Base-by-base conservation (phyloP, 2,329 filamentous ascomycete genomes). In the Hirsutella minnesotensis region DNA sequence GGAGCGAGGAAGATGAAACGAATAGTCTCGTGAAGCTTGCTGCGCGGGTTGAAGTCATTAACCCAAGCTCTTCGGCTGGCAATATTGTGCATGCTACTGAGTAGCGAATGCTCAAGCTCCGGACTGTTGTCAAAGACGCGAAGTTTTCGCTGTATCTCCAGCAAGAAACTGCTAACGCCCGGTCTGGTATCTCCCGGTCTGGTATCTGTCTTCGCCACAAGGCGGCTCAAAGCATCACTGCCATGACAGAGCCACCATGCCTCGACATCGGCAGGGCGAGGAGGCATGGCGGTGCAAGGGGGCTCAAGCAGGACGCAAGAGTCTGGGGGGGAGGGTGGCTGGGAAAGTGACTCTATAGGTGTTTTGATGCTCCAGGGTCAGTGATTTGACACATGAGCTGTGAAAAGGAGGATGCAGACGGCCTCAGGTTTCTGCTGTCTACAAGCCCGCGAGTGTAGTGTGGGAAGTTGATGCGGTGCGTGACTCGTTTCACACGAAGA, bases 201-300 rank as follows among this genome's bases (percentile, higher is more conserved):
- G 15, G 50, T 35, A 5, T 42, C 9, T n/a, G 50, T 43, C 1
- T 34, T 20, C 33, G 55, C 43, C n/a, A 61, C 45, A 10, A 65
- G 52, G 3, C 49, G 44, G 5, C 38, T 40, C 7, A 65, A 51
- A 12, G 43, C 42, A 16, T 53, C 50, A 16, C 47, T 45, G 8
- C 57, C 59, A 19, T 38, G 41, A 5, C 43, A 48, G 27, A 61
- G 52, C 62, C 62, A 65, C 56, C 60, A 63, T 24, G 51, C 42
- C 45, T 62, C 54, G 15, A 63, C 51, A 38, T 62, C 56, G 15
- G 55, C 46, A 5, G 57, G 47, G 40, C 51, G 53, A 4, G 53
- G 51, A 21, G 55, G 54, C 62, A 65, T 65, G 13, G 21, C 12
- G 24, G 24, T 12, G 24, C 7, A 12, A 27, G 24, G 12, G 24